These are phyloP conservation scores for Blastobotrys malaysiensis DNA, from an alignment of 1,139 yeast genomes.

Conservation along the genomic window DNA sequence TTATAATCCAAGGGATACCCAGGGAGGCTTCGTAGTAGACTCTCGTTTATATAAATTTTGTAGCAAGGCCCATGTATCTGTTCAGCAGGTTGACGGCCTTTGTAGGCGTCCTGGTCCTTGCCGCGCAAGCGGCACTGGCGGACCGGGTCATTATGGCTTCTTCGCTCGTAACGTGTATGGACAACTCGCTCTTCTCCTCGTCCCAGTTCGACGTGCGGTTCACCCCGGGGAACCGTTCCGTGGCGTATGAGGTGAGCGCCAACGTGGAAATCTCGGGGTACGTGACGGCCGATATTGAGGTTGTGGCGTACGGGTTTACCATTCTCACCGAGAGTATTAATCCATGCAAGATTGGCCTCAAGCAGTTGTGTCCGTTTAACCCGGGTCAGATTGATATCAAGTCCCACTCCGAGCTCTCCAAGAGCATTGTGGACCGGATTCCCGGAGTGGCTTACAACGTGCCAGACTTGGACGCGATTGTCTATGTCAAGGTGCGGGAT, in stretches of 20 bases:
- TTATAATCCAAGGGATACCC: no score
- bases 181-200: slow-evolving; percentile 77
- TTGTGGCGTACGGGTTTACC: slow-evolving; percentile 79
- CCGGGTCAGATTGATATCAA: slow-evolving; percentile 80
- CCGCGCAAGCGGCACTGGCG: slow-evolving; percentile 14
- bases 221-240: slow-evolving; percentile 59
- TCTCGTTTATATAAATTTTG: no score
- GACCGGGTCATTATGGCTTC: slow-evolving; percentile 30
- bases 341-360: slow-evolving; percentile 54
- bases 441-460: slow-evolving; percentile 84
- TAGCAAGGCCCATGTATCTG: not conserved
- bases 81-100: not conserved
- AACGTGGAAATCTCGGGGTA: slow-evolving; percentile 70
- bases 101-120: slow-evolving; percentile 1
- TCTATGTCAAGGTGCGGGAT: slow-evolving; percentile 60
- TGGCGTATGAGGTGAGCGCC: slow-evolving; percentile 68
- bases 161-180: slow-evolving; percentile 88
- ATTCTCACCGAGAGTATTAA: slow-evolving; percentile 52
- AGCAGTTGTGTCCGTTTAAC: slow-evolving; percentile 68
- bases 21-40: no score
- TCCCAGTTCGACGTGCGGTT: slow-evolving; percentile 70
- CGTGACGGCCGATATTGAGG: slow-evolving; percentile 60
- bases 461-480: slow-evolving; percentile 95
- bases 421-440: slow-evolving; percentile 45
- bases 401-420: slow-evolving; percentile 46